Evolutionary conservation across 345 rosid species (phyloP), one percentile per base, ranked within the genome.

Genomic region (Trapa bicornis): DNA sequence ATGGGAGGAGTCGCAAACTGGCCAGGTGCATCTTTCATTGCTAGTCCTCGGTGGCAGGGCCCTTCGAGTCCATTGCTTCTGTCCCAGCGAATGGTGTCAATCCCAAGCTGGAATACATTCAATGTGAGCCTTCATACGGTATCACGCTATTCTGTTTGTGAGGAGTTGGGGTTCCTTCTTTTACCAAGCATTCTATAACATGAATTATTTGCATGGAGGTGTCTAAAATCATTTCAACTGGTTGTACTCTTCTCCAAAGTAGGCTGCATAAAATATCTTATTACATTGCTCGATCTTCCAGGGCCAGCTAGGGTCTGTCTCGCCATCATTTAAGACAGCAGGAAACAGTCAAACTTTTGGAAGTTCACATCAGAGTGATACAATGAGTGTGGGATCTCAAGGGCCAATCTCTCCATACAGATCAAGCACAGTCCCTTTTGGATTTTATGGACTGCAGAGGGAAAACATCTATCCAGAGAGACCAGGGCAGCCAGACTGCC

Each of bases 31-130:
- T 87, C 99, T 65, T 91, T 81, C 74, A 82, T 95, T 70, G 83
- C 96, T 52, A 95, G 88, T 72, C 97, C 98, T 67, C 85, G 96
- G 37, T 95, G 99, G 99, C 96, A 87, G 78, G 96, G 84, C 67
- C 97, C 96, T 65, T 91, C 97, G 50, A 84, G 84, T 11, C 84
- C 99, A 61, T 71, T 95, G 67, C 80, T 95, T 75, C 73, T 91
- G 67, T 91, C 97, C 72, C 97, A 91, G 72, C 96, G 99, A 65
- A 78, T 95, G 73, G 88, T 91, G 37, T 82, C 99, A 2, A 85
- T 95, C 72, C 97, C 91, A 57, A 90, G 96, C 61, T 95, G 99
- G 99, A 95, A 85, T 69, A 69, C 92, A 43, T 90, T 88, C 82
- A 84, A 81, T 67, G 98, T 88, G 84, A 84, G 90, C 65, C 75